phyloP scores from a whole-genome alignment of 176 grass and related monocot genomes.

The Pontederia crassipes region DNA sequence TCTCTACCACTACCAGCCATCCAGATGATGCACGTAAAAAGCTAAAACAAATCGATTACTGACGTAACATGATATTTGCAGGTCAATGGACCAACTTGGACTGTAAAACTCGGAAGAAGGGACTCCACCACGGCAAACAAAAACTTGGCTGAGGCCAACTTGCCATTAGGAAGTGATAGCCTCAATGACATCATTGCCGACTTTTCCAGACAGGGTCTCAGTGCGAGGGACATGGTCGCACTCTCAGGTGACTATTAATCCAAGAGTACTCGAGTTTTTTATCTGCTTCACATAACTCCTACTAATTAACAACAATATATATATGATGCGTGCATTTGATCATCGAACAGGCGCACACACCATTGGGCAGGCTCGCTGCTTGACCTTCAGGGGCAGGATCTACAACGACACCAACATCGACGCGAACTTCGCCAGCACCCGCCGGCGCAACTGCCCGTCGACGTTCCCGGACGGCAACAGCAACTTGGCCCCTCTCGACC shows the following conservation, averaged over 20 bases:
- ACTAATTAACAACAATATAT: too few species aligned
- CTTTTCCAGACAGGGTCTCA: constrained; percentile 44
- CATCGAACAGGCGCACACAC: background rate
- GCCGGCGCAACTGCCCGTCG: background rate
- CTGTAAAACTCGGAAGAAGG: constrained; percentile 46
- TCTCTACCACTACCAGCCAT: too few species aligned
- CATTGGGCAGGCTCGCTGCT: constrained; percentile 1
- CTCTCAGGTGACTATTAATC: constrained; percentile 23
- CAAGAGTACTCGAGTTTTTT: too few species aligned
- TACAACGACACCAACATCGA: constrained; percentile 7
- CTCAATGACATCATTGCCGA: constrained; percentile 27
- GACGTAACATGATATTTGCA: background rate
- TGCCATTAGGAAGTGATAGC: constrained; percentile 32
- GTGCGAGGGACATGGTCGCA: constrained; percentile 51
- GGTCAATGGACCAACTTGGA: constrained; percentile 42
- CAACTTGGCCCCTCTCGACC: background rate
- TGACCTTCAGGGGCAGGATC: background rate
- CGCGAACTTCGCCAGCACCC: background rate
- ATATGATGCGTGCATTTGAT: too few species aligned
- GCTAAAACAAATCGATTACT: too few species aligned
- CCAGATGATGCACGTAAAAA: too few species aligned
- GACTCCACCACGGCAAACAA: constrained; percentile 46
- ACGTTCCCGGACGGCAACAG: background rate
- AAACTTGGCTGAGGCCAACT: constrained; percentile 24
- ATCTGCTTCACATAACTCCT: too few species aligned